These are phyloP conservation scores for Podaxis mareebaensis DNA, from an alignment of 768 basidiomycete species.

Conservation along the genomic window DNA sequence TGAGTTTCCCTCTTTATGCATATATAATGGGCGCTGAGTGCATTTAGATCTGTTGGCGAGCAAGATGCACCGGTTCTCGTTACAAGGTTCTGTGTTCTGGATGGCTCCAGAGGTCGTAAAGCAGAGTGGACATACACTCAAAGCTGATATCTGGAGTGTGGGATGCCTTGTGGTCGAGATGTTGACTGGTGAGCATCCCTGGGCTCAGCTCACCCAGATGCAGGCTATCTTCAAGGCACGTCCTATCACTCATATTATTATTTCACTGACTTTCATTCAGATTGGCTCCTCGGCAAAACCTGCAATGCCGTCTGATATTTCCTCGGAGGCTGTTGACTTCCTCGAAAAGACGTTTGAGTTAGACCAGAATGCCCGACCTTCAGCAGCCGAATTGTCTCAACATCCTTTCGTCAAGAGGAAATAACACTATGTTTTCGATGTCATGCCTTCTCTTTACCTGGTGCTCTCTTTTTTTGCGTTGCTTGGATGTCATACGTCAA, in stretches of 20 bases:
- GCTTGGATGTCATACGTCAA: conserved; percentile 18
- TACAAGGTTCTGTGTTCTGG: conserved; percentile 99
- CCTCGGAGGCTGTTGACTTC: conserved; percentile 85
- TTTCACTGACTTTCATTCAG: conserved; percentile 37
- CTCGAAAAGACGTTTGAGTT: conserved; percentile 84
- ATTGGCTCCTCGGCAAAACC: conserved; percentile 92
- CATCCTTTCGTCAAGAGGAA: conserved; percentile 63
- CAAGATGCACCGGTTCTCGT: conserved; percentile 82
- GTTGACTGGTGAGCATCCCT: conserved; percentile 95
- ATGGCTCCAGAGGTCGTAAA: conserved; percentile 99
- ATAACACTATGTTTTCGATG: conserved; percentile 6
- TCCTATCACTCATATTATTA: not conserved
- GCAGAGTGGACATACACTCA: conserved; percentile 87
- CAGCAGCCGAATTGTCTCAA: conserved; percentile 72
- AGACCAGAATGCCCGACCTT: conserved; percentile 77
- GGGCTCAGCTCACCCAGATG: conserved; percentile 96
- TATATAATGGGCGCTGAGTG: not conserved
- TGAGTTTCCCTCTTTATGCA: conserved; percentile 43
- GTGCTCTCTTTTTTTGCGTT: conserved; percentile 20
- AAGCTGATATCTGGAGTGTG: conserved; percentile 97
- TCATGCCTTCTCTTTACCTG: conserved; percentile 20
- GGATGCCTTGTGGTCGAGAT: conserved; percentile 96
- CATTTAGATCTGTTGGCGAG: conserved; percentile 48
- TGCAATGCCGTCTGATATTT: conserved; percentile 88
- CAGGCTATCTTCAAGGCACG: conserved; percentile 96